These are phyloP conservation scores for Chalciporus pseudorubinellus DNA, from an alignment of 768 basidiomycete genomes.

Conservation along the genomic window DNA sequence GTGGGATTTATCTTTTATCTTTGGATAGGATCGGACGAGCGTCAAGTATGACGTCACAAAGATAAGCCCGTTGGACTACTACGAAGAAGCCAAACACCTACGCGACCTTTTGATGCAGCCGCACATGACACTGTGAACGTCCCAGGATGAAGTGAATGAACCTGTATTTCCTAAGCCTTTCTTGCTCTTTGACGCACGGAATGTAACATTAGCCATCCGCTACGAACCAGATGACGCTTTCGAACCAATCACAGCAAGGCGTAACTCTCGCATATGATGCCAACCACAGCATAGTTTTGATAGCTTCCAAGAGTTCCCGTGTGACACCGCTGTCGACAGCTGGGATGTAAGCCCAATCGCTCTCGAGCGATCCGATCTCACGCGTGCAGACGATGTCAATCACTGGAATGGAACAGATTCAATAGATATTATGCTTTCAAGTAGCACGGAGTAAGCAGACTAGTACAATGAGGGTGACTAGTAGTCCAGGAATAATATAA, in stretches of 20 bases:
- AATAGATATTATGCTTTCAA: too few species aligned
- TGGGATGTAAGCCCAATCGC: too few species aligned
- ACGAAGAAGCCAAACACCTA: constrained; percentile 59
- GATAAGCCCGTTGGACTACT: constrained; percentile 64
- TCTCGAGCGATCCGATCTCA: too few species aligned
- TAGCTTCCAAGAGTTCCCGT: too few species aligned
- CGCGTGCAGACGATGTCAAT: too few species aligned
- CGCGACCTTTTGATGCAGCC: constrained; percentile 54
- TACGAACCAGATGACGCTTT: too few species aligned
- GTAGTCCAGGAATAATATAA: background rate
- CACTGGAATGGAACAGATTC: too few species aligned
- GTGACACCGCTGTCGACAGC: too few species aligned
- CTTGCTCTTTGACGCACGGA: background rate
- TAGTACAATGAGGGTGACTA: background rate
- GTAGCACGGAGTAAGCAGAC: background rate
- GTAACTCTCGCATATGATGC: too few species aligned
- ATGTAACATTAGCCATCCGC: too few species aligned
- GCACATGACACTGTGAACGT: background rate
- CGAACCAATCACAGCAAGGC: too few species aligned
- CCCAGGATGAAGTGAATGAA: background rate
- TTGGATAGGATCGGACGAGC: constrained; percentile 74
- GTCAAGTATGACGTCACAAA: constrained; percentile 80
- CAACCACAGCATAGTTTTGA: too few species aligned
- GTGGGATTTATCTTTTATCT: constrained; percentile 2
- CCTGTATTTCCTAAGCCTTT: background rate